Evolutionary conservation across 108 stramenopile species (phyloP).

Genomic region (Halocafeteria seosinensis): DNA sequence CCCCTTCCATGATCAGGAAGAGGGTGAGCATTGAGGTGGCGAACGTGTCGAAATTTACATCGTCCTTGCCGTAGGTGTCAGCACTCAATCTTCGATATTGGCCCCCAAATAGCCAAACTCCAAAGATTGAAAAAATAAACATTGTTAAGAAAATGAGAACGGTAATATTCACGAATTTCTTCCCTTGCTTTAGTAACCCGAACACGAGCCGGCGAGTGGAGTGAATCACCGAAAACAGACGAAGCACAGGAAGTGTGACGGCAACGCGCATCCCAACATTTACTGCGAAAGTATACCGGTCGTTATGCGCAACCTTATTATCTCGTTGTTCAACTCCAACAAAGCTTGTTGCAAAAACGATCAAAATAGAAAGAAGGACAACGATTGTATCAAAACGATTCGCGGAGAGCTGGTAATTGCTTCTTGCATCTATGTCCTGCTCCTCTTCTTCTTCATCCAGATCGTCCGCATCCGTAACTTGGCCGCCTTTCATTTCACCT

Average conservation of each 20-base stretch:
- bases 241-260: not conserved
- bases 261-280: not conserved
- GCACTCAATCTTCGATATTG: too few species aligned
- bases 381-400: not conserved
- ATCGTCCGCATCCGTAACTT: not conserved
- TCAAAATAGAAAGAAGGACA: not conserved
- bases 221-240: not conserved
- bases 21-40: not conserved
- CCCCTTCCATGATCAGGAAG: not conserved
- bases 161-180: not conserved
- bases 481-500: not conserved
- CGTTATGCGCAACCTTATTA: not conserved
- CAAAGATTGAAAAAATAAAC: not conserved
- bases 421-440: not conserved
- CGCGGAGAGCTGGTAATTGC: not conserved
- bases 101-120: not conserved
- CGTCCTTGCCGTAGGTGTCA: too few species aligned
- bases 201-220: not conserved
- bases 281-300: not conserved
- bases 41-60: not conserved
- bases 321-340: not conserved
- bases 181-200: not conserved
- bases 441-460: not conserved
- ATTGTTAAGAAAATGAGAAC: not conserved
- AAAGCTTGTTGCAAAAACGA: not conserved